Base-by-base conservation (phyloP, 768 basidiomycete genomes). In the Leccinum subgranulosum region DNA sequence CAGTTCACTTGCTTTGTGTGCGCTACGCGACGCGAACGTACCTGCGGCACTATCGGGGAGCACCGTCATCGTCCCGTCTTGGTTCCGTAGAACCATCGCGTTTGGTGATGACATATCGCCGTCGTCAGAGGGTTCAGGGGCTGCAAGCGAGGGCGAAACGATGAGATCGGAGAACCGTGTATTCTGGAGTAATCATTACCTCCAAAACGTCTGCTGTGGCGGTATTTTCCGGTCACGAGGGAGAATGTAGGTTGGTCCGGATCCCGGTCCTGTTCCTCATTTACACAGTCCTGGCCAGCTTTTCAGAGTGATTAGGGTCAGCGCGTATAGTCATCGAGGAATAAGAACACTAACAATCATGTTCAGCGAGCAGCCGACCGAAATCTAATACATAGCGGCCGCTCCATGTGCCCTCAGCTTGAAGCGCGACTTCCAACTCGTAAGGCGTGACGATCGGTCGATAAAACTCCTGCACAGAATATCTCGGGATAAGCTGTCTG, bases 361-460 rank as follows among this genome's bases (percentile, higher is more conserved):
- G 61, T 51, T 77, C 76, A 4, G 74, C 69, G 1, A 92, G 68
- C 2, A 92, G 70, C 54, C 77, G 77, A 7, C 78, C 82, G 59
- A 96, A 90, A 65, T 95, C 87, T 11, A 97, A 77, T 6, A 92
- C 80, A 69, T 96, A 95, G 61, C 76, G 76, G 6, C 85, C 90
- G 3, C 82, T 87, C 92, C 87, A 96, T 47, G 71, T 82, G 57
- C 81, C 83, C 51, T 87, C 83, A 1, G 79, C 77, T 56, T 84
- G 82, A 11, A 98, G 77, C 0, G 94, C 92, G 3, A 95, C 73
- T 61, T 88, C 84, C 17, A 97, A 78, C 68, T 99, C 97, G 70
- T 85, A 96, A 0, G 97, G 97, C 1, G 96, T 98, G 28, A 99
- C 79, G 48, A 99, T 97, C 0, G 96, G 95, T 23, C 85, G 77